Base-by-base conservation (phyloP, 1,284 basidiomycete species). In the Ceratobasidium sp. region DNA sequence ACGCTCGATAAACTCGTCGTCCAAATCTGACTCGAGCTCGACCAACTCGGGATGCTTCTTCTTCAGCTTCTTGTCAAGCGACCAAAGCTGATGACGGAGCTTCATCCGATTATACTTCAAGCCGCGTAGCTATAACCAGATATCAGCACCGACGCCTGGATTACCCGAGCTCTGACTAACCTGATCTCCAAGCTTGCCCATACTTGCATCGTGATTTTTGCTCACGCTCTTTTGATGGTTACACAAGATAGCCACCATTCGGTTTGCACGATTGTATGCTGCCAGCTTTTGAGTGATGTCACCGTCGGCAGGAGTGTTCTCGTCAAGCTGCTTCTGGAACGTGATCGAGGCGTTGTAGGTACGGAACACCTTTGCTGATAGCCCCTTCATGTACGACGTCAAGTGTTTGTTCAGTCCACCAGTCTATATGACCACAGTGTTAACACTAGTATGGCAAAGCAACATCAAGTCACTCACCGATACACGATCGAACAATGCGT, bases 361-460 rank as follows among this genome's bases (percentile, higher is more conserved):
- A 94, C 96, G 96, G 86, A 98, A 98, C 26, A 98, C 96, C 81
- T 98, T 98, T 70, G 96, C 96, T 0, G 96, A 96, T 28, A 98
- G 86, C 18, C 96, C 96, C 76, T 95, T 93, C 96, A 98, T 98
- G 80, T 97, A 94, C 48, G 87, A 88, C 53, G 87, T 88, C 72
- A 98, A 85, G 81, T 97, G 93, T 79, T 95, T 96, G 84, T 98
- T 98, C 74, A 98, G 82, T 1, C 85, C 83, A 1, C 86, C 82
- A 0, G 96, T 97, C 94, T 97, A 78, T 41, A 71, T 18, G 1
- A 12, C 61, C 8, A n/a, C n/a, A n/a, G n/a, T n/a, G n/a, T n/a
- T 55, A 34, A 30, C 36, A 53, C 14, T 9, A 48, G 21, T 18
- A 12, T 16, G 10, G 28, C 0, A 14, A 5, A 30, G 6, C 28